These are phyloP conservation scores for Vachellia pachyceras DNA, from an alignment of 306 rosid species.

Conservation along the genomic window DNA sequence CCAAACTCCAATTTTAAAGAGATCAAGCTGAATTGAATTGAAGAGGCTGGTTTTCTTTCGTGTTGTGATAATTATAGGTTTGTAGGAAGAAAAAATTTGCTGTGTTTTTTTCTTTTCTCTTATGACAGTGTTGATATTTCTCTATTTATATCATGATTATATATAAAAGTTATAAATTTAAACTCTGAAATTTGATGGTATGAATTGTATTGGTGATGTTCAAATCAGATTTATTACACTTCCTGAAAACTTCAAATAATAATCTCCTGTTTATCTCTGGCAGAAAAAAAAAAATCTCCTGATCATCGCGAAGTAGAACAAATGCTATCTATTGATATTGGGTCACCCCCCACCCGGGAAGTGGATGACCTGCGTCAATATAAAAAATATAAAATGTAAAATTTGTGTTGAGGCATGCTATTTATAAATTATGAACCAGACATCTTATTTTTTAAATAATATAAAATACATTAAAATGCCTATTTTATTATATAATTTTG, in stretches of 20 bases:
- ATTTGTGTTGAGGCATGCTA: neutral
- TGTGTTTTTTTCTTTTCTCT: neutral
- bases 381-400: neutral
- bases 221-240: neutral
- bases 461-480: neutral
- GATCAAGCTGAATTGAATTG: neutral
- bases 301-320: neutral
- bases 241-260: neutral
- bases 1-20: neutral
- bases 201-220: neutral
- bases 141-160: neutral
- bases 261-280: neutral
- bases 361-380: constrained; percentile 12
- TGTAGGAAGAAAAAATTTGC: neutral
- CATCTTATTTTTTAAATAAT: neutral
- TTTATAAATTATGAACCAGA: neutral
- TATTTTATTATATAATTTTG: neutral
- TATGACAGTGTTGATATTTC: neutral
- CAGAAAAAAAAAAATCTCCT: neutral
- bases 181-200: neutral
- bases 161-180: neutral
- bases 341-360: neutral
- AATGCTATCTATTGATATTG: neutral
- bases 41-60: neutral
- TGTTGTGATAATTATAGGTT: neutral